phyloP scores from a whole-genome alignment of 306 rosid species.

The Prunus davidiana region DNA sequence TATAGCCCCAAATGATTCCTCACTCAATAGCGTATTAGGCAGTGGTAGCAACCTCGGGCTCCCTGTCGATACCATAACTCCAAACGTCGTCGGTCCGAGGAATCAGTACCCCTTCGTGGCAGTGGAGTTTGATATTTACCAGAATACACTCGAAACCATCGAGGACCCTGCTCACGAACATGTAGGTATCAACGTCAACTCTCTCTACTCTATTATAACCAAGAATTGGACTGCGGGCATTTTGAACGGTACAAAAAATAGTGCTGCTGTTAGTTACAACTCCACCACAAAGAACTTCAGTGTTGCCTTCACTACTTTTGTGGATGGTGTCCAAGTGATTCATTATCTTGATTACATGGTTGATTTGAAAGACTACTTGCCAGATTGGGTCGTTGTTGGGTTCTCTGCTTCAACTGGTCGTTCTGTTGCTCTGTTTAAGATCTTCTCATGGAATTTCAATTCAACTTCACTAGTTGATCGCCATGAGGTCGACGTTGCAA shows the following conservation, averaged over 20 bases:
- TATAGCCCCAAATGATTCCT: not conserved
- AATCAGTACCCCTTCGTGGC: slow-evolving; percentile 19
- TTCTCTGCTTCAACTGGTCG: slow-evolving; percentile 13
- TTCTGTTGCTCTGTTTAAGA: not conserved
- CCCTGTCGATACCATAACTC: not conserved
- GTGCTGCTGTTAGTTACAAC: no score
- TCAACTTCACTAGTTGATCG: not conserved
- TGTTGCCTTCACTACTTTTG: no score
- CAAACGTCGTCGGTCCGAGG: not conserved
- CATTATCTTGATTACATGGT: no score
- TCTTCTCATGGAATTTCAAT: not conserved
- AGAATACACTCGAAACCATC: no score
- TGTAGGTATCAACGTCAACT: no score
- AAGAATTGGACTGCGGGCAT: no score
- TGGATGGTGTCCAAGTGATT: no score
- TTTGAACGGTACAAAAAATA: no score
- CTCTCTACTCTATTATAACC: no score
- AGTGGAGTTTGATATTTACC: slow-evolving; percentile 39
- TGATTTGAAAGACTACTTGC: no score
- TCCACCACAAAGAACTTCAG: no score
- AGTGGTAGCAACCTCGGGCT: not conserved
- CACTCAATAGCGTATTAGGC: not conserved
- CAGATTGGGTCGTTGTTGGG: slow-evolving; percentile 11
- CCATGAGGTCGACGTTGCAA: not conserved
- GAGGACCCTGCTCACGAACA: no score